Conservation (phyloP, 2,329 filamentous ascomycete genomes). For the Aspergillus awamori region DNA sequence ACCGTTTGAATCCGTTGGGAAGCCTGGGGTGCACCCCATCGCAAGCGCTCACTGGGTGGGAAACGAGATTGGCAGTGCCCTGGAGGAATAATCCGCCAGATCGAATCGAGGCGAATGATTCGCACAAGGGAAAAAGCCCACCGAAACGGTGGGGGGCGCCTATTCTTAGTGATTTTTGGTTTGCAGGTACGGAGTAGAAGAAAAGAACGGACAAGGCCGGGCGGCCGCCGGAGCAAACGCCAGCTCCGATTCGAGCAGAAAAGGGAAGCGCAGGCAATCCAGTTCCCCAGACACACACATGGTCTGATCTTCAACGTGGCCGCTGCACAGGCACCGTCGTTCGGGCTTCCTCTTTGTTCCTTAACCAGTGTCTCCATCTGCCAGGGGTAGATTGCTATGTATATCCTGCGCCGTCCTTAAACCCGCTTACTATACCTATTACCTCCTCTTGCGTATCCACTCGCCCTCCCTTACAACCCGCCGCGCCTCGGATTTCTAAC, state of each 20-base stretch:
- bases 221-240: not conserved
- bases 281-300: conserved; percentile 27
- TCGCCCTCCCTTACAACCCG: conserved; percentile 9
- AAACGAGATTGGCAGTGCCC: not conserved
- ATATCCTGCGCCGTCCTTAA: conserved; percentile 7
- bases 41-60: not conserved
- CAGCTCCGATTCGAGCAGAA: conserved; percentile 21
- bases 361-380: conserved; percentile 14
- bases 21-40: not conserved
- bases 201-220: not conserved
- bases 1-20: not conserved
- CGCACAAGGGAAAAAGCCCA: not conserved
- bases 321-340: conserved; percentile 7
- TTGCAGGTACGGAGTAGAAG: not conserved
- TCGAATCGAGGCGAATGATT: not conserved
- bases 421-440: not conserved
- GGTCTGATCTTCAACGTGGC: conserved; percentile 29
- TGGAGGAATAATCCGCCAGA: not conserved
- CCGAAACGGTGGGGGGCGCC: not conserved
- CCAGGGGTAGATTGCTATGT: conserved; percentile 16
- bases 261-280: conserved; percentile 6
- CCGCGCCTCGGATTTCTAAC: conserved; percentile 5
- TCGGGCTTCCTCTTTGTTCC: conserved; percentile 8
- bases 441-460: conserved; percentile 3
- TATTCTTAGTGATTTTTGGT: not conserved